Conservation (phyloP, 2,329 filamentous ascomycete species). For the Furcasterigmium sp. region DNA sequence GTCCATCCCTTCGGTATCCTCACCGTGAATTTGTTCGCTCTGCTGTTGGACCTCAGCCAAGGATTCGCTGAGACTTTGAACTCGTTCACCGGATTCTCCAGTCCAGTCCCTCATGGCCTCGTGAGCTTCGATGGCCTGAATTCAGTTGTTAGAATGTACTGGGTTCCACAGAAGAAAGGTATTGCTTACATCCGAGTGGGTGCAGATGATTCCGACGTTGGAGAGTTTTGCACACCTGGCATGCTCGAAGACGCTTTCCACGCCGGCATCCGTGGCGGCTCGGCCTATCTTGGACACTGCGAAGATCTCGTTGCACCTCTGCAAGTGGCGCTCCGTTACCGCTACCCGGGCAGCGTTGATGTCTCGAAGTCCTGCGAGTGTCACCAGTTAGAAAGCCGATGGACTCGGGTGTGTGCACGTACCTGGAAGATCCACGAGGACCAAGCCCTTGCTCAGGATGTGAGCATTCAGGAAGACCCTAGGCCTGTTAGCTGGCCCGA, state of each 20-base stretch:
- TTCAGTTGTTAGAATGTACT: background rate
- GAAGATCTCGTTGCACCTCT: constrained; percentile 41
- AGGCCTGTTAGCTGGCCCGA: constrained; percentile 8
- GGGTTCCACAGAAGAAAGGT: background rate
- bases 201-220: constrained; percentile 38
- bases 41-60: constrained; percentile 10
- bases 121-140: constrained; percentile 24
- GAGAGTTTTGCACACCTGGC: constrained; percentile 28
- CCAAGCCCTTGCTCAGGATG: constrained; percentile 40
- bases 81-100: constrained; percentile 11
- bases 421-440: constrained; percentile 45
- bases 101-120: constrained; percentile 26
- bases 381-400: background rate
- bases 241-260: constrained; percentile 33
- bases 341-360: constrained; percentile 34
- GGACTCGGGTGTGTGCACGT: constrained; percentile 9
- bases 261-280: constrained; percentile 33
- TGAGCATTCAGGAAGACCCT: constrained; percentile 38
- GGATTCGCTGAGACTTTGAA: constrained; percentile 12
- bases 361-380: constrained; percentile 35
- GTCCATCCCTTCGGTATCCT: constrained; percentile 15
- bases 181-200: constrained; percentile 30
- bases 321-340: constrained; percentile 39
- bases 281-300: constrained; percentile 35
- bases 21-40: constrained; percentile 2